phyloP scores from a whole-genome alignment of 768 basidiomycete species.

The Udeniomyces megalosporus region DNA sequence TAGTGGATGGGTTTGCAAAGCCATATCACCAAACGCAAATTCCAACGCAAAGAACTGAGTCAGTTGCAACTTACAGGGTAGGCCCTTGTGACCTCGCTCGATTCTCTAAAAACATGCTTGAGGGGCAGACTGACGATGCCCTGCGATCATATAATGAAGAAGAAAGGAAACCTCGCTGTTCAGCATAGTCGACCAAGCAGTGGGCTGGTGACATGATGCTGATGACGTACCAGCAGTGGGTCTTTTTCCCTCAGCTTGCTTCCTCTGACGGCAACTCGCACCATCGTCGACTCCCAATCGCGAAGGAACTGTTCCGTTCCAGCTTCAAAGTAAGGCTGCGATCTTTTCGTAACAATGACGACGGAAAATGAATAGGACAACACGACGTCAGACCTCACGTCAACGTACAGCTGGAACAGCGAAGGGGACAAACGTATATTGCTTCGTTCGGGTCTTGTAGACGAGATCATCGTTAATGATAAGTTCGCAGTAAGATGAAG shows the following conservation, averaged over 20 bases:
- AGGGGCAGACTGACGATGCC: conserved; percentile 50
- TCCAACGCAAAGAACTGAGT: background rate
- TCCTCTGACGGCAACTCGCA: conserved; percentile 31
- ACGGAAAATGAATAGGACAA: background rate
- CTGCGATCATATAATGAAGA: no score
- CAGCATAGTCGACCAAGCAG: no score
- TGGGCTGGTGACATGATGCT: background rate
- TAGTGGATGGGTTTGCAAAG: no score
- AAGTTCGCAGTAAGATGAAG: conserved; percentile 45
- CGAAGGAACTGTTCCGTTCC: conserved; percentile 54
- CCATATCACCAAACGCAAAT: no score
- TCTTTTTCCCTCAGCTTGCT: conserved; percentile 13
- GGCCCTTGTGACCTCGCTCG: conserved; percentile 42
- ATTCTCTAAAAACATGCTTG: conserved; percentile 36
- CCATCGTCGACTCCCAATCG: conserved; percentile 44
- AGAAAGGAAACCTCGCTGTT: no score
- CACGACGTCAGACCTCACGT: no score
- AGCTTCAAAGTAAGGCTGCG: conserved; percentile 43
- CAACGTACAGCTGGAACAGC: no score
- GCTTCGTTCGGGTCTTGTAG: conserved; percentile 6
- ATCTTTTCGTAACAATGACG: conserved; percentile 30
- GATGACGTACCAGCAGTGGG: background rate
- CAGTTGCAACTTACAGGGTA: background rate
- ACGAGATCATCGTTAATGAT: conserved; percentile 39
- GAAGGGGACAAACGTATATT: background rate